These are phyloP conservation scores for Amaranthus palmeri DNA, from an alignment of 148 eudicot genomes.

Conservation along the genomic window DNA sequence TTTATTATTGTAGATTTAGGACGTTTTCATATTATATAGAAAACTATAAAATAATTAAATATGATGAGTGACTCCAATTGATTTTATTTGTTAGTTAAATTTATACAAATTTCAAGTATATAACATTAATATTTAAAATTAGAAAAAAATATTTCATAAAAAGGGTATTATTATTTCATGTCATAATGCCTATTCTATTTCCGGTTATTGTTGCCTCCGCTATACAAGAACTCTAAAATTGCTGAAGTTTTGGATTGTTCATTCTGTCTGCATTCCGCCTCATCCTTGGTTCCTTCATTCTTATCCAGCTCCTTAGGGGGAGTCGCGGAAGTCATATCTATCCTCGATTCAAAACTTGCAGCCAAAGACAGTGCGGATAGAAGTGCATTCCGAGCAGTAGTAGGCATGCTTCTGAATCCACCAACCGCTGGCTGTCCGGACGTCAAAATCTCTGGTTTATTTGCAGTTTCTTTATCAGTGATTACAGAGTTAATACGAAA, in stretches of 20 bases:
- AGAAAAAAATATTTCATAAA: no score
- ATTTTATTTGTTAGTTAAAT: no score
- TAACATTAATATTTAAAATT: no score
- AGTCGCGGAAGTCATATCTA: conserved; percentile 30
- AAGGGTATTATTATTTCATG: no score
- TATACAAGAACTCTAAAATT: conserved; percentile 30
- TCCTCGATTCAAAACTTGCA: conserved; percentile 41
- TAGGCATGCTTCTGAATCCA: conserved; percentile 17
- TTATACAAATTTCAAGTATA: no score
- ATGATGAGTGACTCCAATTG: no score
- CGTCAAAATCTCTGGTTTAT: conserved; percentile 18
- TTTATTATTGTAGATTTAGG: no score
- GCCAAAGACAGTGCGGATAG: conserved; percentile 66
- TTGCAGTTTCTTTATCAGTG: conserved; percentile 19
- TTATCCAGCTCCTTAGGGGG: conserved; percentile 8
- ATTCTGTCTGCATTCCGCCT: conserved; percentile 18
- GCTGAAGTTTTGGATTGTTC: conserved; percentile 25
- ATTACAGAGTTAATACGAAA: conserved; percentile 12
- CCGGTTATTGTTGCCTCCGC: conserved; percentile 1
- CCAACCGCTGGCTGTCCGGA: conserved; percentile 10
- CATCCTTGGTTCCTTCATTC: conserved; percentile 16
- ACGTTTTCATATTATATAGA: no score
- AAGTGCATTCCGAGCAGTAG: conserved; percentile 50
- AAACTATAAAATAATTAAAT: no score
- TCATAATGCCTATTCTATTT: no score